A percentile compares a stretch with the other conserved stretches of the same genome.
Evolutionary conservation across 2,329 filamentous ascomycete species (phyloP).

Genomic region (Pseudopithomyces maydicus): DNA sequence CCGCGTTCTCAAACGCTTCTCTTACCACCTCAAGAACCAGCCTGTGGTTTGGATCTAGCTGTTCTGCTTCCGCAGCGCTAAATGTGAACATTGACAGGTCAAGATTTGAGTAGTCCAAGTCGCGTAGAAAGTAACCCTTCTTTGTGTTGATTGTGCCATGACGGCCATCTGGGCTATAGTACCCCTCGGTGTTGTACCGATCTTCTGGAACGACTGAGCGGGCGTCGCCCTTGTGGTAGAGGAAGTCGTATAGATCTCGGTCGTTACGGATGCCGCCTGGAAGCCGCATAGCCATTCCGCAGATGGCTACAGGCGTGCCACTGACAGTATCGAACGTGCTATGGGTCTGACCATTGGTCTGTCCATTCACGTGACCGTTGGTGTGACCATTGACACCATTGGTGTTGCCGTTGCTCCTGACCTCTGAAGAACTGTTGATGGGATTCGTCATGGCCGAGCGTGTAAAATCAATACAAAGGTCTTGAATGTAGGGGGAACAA

Average conservation of each 20-base stretch:
- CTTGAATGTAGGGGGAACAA: background rate
- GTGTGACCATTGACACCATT: background rate
- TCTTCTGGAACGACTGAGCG: background rate
- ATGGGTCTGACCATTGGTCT: background rate
- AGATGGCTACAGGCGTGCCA: background rate
- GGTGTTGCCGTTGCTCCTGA: background rate
- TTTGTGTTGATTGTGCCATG: background rate
- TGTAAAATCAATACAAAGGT: background rate
- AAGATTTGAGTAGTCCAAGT: background rate
- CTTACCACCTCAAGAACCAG: slow-evolving; percentile 25
- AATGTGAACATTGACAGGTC: slow-evolving; percentile 15
- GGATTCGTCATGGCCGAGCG: background rate
- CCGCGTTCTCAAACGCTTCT: slow-evolving; percentile 43
- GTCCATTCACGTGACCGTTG: background rate
- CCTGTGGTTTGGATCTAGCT: slow-evolving; percentile 28
- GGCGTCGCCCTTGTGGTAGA: background rate
- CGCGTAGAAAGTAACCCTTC: background rate
- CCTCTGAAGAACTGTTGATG: background rate
- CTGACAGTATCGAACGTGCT: background rate
- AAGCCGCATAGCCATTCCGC: background rate
- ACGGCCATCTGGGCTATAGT: background rate
- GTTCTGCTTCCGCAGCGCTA: slow-evolving; percentile 14
- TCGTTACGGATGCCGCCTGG: background rate
- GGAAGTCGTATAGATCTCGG: background rate
- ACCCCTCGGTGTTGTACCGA: background rate